phyloP scores from a whole-genome alignment of 306 rosid species.

The Citrullus colocynthis region DNA sequence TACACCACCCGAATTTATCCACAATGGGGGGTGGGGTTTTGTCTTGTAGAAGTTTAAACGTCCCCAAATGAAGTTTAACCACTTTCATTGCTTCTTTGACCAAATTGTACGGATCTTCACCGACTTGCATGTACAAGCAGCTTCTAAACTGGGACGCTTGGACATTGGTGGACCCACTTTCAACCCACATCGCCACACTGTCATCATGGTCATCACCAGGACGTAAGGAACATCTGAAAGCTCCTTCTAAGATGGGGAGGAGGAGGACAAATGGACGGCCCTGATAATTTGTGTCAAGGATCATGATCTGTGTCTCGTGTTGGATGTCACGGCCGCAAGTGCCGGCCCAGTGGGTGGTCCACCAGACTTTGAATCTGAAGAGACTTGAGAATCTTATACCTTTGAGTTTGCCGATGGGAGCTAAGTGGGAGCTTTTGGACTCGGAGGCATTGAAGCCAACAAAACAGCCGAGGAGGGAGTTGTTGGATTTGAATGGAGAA shows the following conservation, averaged over 20 bases:
- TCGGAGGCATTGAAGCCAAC: conserved; percentile 36
- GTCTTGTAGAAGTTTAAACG: conserved; percentile 46
- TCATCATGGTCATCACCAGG: conserved; percentile 12
- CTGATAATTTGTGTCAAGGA: conserved; percentile 21
- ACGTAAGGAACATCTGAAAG: conserved; percentile 43
- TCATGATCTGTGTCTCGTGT: conserved; percentile 49
- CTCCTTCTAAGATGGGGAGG: conserved; percentile 48
- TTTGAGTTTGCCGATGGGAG: conserved; percentile 28
- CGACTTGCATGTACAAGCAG: conserved; percentile 40
- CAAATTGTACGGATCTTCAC: conserved; percentile 35
- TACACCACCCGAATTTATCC: conserved; percentile 74
- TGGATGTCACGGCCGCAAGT: conserved; percentile 31
- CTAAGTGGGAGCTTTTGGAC: conserved; percentile 32
- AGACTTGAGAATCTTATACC: conserved; percentile 39
- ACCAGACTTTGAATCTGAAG: conserved; percentile 68
- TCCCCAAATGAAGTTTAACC: conserved; percentile 34
- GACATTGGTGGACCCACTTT: conserved; percentile 56
- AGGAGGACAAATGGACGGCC: conserved; percentile 43
- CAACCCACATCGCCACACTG: conserved; percentile 36
- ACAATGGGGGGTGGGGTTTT: conserved; percentile 37
- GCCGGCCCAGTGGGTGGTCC: conserved; percentile 66
- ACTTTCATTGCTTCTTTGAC: conserved; percentile 34
- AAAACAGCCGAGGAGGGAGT: conserved; percentile 28
- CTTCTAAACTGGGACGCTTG: conserved; percentile 22
- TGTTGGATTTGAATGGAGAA: conserved; percentile 4